Evolutionary conservation across 805 yeast species (phyloP), one percentile per base, ranked within the genome.

Genomic region (Wickerhamiella parazyma): DNA sequence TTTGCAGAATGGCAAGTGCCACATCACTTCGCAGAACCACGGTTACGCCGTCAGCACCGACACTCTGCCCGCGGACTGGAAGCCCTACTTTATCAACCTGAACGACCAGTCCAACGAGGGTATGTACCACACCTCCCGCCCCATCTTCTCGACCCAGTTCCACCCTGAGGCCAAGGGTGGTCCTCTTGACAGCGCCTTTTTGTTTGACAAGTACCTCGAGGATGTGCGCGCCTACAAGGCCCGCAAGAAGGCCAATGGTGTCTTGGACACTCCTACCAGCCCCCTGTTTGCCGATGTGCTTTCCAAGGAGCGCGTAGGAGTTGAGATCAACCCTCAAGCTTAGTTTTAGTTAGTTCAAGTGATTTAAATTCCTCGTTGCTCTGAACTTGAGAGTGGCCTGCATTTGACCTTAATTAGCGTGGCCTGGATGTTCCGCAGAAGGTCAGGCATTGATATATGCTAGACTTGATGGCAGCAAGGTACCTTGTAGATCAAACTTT

Each of bases 151-250:
- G 31, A 85, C 95, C 2, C 98, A 91, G 65, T 91, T 91, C 73
- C 99, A 91, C 63, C 99, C 99, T 39, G 99, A 91, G 66, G 97
- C 98, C 46, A 89, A 86, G 68, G 97, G 98, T 55, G 99, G 99
- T 54, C 99, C 99, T 47, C 72, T 81, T 56, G 99, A 91, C 64
- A 82, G 95, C 11, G 73, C 85, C 2, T 84, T 76, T 66, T 69
- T 91, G 63, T 91, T 91, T 55, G 97, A 91, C 69, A 84, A 78
- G 63, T 91, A 83, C 66, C 77, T 91, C 55, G 73, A 68, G 31
- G 70, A 79, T 56, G 78, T 91, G 50, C 70, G 67, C 38, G 65
- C 64, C 38, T 85, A 73, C 70, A 72, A 69, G 58, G 60, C 59
- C 42, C 57, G 62, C 43, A 64, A 64, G 55, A 57, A 56, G 35